Evolutionary conservation across 177 flowering plant species (phyloP), one percentile per base, ranked within the genome.

Genomic region (Vitis hybrid): DNA sequence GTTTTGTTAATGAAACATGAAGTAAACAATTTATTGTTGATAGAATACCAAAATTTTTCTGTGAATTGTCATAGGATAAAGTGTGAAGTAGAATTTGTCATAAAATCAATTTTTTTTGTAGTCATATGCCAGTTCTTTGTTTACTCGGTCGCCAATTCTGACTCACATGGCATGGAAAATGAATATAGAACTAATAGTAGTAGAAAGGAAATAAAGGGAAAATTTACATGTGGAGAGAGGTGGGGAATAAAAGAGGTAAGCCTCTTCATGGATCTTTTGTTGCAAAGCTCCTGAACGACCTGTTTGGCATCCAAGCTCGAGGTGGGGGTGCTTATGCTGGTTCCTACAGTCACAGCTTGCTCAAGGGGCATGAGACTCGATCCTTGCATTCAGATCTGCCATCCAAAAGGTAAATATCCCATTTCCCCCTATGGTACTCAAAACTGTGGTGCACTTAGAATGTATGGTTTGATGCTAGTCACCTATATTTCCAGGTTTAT

Each of bases 291-390:
- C 82, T 93, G 12, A 93, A 87, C 74, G 93, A 91, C 75, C 82
- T 93, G 26, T 93, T 93, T 63, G 98, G 98, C 18, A 85, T 93
- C 61, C 97, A 91, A 63, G 89, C 98, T 2, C 78, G 93, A 50
- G 98, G 94, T 4, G 97, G 97, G 0, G 91, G 98, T 39, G 90
- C 94, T 51, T 90, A 94, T 79, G 94, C 94, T 15, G 94, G 88
- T 18, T 93, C 97, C 1, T 91, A 90, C 60, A 93, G 88, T 21
- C 93, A 90, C 59, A 21, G 12, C 11, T 64, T 91, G 76, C 91
- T 91, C 55, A 63, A 67, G 14, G 61, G 88, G 5, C 81, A 81
- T 56, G 72, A 80, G 56, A 32, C 68, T 18, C 71, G 39, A 0
- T 85, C 91, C 75, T 78, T 39, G 87, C 81, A 17, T 30, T 83